These are phyloP conservation scores for Citrullus mucosospermus DNA, from an alignment of 306 rosid species.

Conservation along the genomic window DNA sequence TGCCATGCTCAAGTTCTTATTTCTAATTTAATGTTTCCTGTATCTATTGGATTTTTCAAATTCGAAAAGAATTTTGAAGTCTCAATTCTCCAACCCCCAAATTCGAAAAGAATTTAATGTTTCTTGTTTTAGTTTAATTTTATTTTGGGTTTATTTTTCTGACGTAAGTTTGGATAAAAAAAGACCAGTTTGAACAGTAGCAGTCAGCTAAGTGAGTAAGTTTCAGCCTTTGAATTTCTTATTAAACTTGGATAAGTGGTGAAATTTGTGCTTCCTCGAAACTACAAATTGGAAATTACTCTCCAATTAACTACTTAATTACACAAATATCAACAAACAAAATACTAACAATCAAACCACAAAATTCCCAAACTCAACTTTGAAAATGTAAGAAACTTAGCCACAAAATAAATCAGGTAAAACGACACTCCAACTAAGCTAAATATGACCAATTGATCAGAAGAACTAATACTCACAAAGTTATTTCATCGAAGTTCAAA, in stretches of 20 bases:
- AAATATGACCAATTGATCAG: not conserved
- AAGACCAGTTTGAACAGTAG: not conserved
- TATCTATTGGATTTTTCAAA: not conserved
- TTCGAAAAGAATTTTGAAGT: not conserved
- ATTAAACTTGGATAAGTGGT: not conserved
- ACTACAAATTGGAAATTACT: not conserved
- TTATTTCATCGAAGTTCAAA: not conserved
- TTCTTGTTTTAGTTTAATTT: not conserved
- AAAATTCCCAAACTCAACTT: not conserved
- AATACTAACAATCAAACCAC: not conserved
- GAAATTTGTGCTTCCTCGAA: not conserved
- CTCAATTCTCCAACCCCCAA: no score
- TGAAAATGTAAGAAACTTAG: not conserved
- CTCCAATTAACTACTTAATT: not conserved
- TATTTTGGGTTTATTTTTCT: not conserved
- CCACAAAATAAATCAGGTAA: not conserved
- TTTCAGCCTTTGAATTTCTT: not conserved
- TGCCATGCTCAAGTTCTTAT: not conserved
- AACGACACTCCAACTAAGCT: not conserved
- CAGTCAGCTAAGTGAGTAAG: not conserved
- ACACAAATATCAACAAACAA: not conserved
- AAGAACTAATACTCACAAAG: not conserved
- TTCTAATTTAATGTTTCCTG: not conserved
- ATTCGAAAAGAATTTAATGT: not conserved
- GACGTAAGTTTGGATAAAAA: not conserved